phyloP scores from a whole-genome alignment of 2,329 filamentous ascomycete genomes.

The Nemania sp. region DNA sequence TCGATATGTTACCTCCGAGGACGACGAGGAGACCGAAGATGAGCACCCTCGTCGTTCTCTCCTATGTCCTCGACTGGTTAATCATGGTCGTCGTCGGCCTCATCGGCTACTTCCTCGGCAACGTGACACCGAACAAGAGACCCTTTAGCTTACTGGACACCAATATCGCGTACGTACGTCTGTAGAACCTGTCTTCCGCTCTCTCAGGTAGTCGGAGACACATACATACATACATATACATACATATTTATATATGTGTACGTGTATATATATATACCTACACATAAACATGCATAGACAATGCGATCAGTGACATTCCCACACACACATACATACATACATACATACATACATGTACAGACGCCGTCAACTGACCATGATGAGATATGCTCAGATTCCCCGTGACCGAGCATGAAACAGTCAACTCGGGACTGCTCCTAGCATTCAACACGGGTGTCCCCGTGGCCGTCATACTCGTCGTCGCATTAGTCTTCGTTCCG shows the following conservation, averaged over 20 bases:
- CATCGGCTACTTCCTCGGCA: conserved; percentile 63
- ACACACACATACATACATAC: not conserved
- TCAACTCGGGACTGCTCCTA: conserved; percentile 68
- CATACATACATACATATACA: not conserved
- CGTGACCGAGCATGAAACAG: conserved; percentile 69
- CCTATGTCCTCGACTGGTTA: conserved; percentile 77
- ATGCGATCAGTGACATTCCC: not conserved
- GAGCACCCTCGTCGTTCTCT: conserved; percentile 55
- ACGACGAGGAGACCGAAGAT: conserved; percentile 30
- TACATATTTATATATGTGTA: not conserved
- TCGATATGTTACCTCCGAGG: conserved; percentile 28
- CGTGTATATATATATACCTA: no score
- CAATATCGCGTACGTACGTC: conserved; percentile 68
- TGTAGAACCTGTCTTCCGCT: not conserved
- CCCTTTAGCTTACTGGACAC: conserved; percentile 75
- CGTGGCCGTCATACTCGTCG: conserved; percentile 67
- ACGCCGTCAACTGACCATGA: not conserved
- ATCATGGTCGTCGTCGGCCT: conserved; percentile 64
- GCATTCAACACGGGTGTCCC: conserved; percentile 69
- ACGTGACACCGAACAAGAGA: conserved; percentile 66
- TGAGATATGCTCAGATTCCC: conserved; percentile 63
- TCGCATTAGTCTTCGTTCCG: conserved; percentile 73
- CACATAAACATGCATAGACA: not conserved
- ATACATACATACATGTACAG: not conserved
- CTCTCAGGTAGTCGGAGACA: not conserved